phyloP scores from a whole-genome alignment of 139 green algal genomes.

The Micractinium conductrix region DNA sequence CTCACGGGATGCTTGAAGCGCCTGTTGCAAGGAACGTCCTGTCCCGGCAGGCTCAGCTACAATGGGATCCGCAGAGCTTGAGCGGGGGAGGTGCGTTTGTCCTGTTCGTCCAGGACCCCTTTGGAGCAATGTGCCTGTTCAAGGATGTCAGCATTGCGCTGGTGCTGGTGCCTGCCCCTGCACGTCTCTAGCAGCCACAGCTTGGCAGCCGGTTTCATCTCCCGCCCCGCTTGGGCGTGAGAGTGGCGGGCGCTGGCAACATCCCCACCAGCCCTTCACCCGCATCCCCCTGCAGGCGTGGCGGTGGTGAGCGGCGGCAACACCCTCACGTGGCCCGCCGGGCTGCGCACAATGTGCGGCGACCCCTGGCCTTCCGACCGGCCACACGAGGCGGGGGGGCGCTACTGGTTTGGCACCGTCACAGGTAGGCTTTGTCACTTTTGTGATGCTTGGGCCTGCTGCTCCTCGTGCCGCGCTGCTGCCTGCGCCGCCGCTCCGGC shows the following conservation, averaged over 20 bases:
- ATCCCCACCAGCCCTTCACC: not conserved
- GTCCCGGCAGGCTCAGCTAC: not conserved
- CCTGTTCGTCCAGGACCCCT: not conserved
- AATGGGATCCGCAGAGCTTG: not conserved
- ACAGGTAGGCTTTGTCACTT: too few relatives aligned
- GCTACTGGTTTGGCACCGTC: not conserved
- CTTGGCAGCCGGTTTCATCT: too few relatives aligned
- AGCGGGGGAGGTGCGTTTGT: not conserved
- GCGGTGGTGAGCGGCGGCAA: not conserved
- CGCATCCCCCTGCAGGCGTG: not conserved
- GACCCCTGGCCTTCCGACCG: not conserved
- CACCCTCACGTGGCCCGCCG: slow-evolving; percentile 14
- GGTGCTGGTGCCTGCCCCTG: not conserved
- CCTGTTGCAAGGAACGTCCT: not conserved
- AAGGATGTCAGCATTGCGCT: not conserved
- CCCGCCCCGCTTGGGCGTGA: too few relatives aligned
- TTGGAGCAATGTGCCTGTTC: not conserved
- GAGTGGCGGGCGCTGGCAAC: too few relatives aligned
- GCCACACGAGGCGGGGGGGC: slow-evolving; percentile 26
- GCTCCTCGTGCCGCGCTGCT: too few relatives aligned
- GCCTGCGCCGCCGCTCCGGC: too few relatives aligned
- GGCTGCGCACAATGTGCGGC: slow-evolving; percentile 14
- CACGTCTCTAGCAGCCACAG: not conserved
- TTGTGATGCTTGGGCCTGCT: too few relatives aligned
- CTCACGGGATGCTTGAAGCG: not conserved